Evolutionary conservation across 768 basidiomycete species (phyloP), one percentile per base, ranked within the genome.

Genomic region (Cyclocybe cylindracea): DNA sequence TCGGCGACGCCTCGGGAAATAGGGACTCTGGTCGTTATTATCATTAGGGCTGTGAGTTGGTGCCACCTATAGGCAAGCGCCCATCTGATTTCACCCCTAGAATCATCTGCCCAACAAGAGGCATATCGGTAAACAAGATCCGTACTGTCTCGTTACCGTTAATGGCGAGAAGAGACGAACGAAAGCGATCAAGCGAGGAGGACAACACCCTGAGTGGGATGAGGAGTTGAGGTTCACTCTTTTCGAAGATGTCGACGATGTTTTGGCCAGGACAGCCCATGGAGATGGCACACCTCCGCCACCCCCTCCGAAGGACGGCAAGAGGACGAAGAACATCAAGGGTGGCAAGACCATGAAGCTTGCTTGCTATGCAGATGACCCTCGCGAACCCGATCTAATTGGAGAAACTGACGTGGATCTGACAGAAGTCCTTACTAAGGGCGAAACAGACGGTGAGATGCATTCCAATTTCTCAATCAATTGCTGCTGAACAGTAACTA

Each of bases 141-240:
- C 97, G 0, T 99, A 96, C 70, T 97, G 94, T 60, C 73, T 85
- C 18, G 80, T 96, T 19, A 75, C 78, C 3, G 74, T 94, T 46
- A 88, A 91, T 64, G 85, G 85, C 44, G 87, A 94, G 69, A 94
- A 86, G 63, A 83, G 86, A 52, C 80, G 91, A 46, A 98, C 96
- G 4, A 92, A 89, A 67, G 85, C 93, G n/a, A 88, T 98, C 67
- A 95, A 91, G 66, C 87, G 93, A 31, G 97, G 97, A 44, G 97
- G 97, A 13, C 97, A 99, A 67, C 94, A 97, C 68, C 97, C 97
- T 5, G 94, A 94, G 71, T 99, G 97, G 95, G 97, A 99, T 66
- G 94, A 97, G 62, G 97, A 99, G 71, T 77, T 98, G 63, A 87
- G 97, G 39, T 98, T 98, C 70, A 86, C 87, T 19, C 75, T 99